Evolutionary conservation across 352 stramenopile species (phyloP).

Genomic region (Pythium coloratum): DNA sequence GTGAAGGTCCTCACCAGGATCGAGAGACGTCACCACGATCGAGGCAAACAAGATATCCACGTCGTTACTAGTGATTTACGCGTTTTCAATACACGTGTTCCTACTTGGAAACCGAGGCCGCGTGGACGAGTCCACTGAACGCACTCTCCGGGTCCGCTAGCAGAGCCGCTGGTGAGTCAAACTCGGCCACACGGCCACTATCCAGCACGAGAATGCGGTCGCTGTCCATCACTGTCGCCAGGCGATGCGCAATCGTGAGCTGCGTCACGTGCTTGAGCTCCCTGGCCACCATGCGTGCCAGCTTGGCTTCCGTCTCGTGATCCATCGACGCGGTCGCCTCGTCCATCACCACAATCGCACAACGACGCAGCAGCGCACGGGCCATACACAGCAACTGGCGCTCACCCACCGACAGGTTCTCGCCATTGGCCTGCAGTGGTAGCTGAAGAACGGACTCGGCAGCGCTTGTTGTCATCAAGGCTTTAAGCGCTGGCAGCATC

Average conservation of each 20-base stretch:
- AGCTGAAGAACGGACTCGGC: slow-evolving; percentile 55
- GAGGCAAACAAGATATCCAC: no score
- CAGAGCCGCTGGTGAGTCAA: slow-evolving; percentile 58
- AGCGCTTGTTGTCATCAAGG: slow-evolving; percentile 4
- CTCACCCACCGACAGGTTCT: slow-evolving; percentile 94
- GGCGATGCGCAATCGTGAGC: slow-evolving; percentile 92
- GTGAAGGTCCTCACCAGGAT: no score
- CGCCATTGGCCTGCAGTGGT: slow-evolving; percentile 83
- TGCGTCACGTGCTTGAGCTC: slow-evolving; percentile 88
- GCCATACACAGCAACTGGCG: slow-evolving; percentile 92
- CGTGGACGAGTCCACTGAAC: slow-evolving; percentile 19
- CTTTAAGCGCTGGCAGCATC: slow-evolving; percentile 29
- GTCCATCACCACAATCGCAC: slow-evolving; percentile 91
- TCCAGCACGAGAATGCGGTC: slow-evolving; percentile 90
- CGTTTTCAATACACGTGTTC: no score
- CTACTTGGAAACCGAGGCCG: neutral
- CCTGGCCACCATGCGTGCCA: slow-evolving; percentile 70
- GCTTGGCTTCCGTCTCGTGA: slow-evolving; percentile 50
- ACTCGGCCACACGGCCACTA: slow-evolving; percentile 81
- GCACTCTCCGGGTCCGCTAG: slow-evolving; percentile 4
- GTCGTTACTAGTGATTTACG: no score
- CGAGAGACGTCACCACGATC: no score
- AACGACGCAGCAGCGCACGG: slow-evolving; percentile 81
- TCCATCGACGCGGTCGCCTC: slow-evolving; percentile 89
- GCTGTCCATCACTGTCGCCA: slow-evolving; percentile 91